Base-by-base conservation (phyloP, 2,329 filamentous ascomycete genomes). In the Lachnellula occidentalis region DNA sequence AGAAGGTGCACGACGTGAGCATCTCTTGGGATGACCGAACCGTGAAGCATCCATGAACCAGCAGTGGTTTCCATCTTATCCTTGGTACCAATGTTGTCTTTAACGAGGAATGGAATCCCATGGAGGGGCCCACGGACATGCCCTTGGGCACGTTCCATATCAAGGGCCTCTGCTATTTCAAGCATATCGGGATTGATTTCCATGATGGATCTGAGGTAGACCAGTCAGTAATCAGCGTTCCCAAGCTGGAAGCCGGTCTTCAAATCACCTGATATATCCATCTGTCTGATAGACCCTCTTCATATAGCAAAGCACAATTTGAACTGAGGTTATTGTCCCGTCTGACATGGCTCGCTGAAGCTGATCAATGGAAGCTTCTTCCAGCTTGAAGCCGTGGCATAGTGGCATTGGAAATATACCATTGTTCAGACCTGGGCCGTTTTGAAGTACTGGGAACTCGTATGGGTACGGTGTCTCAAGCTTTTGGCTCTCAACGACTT, bases 111-210 rank as follows among this genome's bases (percentile, higher is more conserved):
- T 0, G 81, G 81, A 4, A 85, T 72, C 1, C 82, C 81, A 66
- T 84, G 80, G 1, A 92, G 75, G 1, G 82, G 81, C 1, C 86
- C 79, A n/a, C 84, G 78, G 9, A 83, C 68, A 39, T 72, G 73
- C 22, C 83, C 83, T 1, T 71, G 63, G 12, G 67, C 65, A 17
- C 87, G 78, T 69, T 90, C 86, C 0, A 65, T 66, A 62, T 91
- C 87, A 31, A 83, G 73, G 14, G 73, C 65, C 5, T 71, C 71
- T 3, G 87, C 87, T 53, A 90, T 88, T 21, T 70, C 60, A 34
- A 86, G 71, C 9, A 76, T 77, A 66, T 90, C 86, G 0, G 87
- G 86, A 66, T 90, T 90, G 37, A 83, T 62, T 63, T 90, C 80
- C 47, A 88, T 72, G 24, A 89, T 66, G 2, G 82, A 76, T 61